Evolutionary conservation across 306 rosid genomes (phyloP).

Genomic region (Fagus sylvatica): DNA sequence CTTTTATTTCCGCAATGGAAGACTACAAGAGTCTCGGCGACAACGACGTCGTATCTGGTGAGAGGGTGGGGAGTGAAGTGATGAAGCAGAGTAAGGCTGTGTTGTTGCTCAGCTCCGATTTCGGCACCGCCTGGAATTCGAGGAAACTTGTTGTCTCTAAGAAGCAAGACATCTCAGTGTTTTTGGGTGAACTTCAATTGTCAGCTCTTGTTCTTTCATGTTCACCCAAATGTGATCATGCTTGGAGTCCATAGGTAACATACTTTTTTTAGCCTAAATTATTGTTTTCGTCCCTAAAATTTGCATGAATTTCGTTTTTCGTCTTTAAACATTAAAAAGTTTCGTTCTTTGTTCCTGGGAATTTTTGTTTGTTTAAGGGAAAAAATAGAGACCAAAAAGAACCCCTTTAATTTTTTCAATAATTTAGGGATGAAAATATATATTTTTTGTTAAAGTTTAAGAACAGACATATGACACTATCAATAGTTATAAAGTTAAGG

Average conservation of each 20-base stretch:
- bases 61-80: slow-evolving; percentile 44
- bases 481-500: no score
- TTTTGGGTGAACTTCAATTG: slow-evolving; percentile 64
- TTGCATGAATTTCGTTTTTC: no score
- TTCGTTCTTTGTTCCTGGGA: no score
- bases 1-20: slow-evolving; percentile 51
- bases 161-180: slow-evolving; percentile 37
- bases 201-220: slow-evolving; percentile 76
- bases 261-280: neutral
- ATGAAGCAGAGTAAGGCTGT: slow-evolving; percentile 74
- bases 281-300: no score
- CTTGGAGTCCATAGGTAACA: slow-evolving; percentile 84
- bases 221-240: slow-evolving; percentile 85
- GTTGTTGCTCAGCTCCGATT: slow-evolving; percentile 78
- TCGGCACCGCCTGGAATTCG: slow-evolving; percentile 85
- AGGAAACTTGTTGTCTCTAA: slow-evolving; percentile 64
- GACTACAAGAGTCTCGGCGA: slow-evolving; percentile 42
- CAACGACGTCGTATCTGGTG: slow-evolving; percentile 13
- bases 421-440: no score
- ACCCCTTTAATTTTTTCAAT: no score
- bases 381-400: no score
- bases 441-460: no score
- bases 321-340: no score
- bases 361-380: no score
- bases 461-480: no score